A percentile compares a stretch with the other conserved stretches of the same genome.
Conservation (phyloP, 2,329 filamentous ascomycete genomes). For the Thielaviopsis musarum region DNA sequence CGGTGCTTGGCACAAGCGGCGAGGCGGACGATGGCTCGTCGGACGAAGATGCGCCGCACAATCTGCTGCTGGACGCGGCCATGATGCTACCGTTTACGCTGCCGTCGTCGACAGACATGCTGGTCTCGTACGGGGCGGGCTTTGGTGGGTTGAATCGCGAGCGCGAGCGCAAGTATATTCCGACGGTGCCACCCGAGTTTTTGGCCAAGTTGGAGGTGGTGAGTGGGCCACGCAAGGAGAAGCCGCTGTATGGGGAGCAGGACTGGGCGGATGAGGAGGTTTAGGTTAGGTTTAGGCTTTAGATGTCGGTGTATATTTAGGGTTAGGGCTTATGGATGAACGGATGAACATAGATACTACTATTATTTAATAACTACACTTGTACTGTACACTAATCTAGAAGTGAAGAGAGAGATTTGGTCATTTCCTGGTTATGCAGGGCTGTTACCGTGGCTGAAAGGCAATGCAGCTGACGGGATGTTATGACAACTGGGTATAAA, state of each 20-base stretch:
- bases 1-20: constrained; percentile 2
- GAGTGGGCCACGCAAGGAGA: constrained; percentile 29
- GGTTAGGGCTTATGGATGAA: background rate
- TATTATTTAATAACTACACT: background rate
- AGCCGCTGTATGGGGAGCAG: constrained; percentile 42
- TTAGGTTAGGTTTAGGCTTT: constrained; percentile 15
- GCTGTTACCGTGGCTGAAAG: too few relatives aligned
- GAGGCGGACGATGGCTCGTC: constrained; percentile 17
- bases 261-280: constrained; percentile 53
- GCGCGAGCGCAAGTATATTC: constrained; percentile 86
- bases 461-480: too few relatives aligned
- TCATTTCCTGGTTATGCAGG: too few relatives aligned
- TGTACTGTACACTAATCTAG: too few relatives aligned
- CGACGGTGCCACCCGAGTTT: constrained; percentile 86
- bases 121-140: constrained; percentile 84
- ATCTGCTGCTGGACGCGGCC: constrained; percentile 72
- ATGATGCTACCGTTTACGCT: constrained; percentile 90
- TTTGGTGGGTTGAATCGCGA: constrained; percentile 88
- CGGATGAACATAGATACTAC: background rate
- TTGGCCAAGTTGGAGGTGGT: constrained; percentile 61
- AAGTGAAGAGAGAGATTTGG: too few relatives aligned
- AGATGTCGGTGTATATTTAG: background rate
- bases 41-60: constrained; percentile 49
- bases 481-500: too few relatives aligned
- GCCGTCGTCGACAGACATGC: constrained; percentile 92